Evolutionary conservation across 805 yeast species (phyloP).

Genomic region (Metschnikowia similis): DNA sequence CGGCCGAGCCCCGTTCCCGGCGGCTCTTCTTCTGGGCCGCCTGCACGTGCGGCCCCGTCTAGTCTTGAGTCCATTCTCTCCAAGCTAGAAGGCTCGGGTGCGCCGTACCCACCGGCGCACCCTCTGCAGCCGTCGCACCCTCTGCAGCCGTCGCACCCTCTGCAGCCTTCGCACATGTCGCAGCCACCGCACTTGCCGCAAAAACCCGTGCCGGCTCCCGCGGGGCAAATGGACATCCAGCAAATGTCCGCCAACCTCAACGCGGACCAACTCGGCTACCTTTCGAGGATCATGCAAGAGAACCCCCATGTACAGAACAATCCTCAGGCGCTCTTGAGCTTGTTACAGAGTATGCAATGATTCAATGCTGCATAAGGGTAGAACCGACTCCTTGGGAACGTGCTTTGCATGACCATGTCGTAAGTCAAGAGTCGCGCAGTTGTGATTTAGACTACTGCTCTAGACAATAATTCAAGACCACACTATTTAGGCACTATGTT

Average conservation of each 20-base stretch:
- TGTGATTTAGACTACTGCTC: no score
- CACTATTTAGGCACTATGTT: no score
- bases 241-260: constrained; percentile 9
- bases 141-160: no score
- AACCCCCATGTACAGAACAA: constrained; percentile 17
- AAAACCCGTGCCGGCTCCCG: not conserved
- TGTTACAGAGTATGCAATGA: constrained; percentile 14
- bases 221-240: not conserved
- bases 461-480: no score
- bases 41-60: not conserved
- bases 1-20: not conserved
- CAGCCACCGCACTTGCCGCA: not conserved
- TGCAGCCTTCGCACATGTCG: no score
- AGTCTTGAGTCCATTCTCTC: constrained; percentile 24
- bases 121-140: no score
- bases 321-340: constrained; percentile 15
- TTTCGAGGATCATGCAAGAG: constrained; percentile 15
- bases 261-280: constrained; percentile 13
- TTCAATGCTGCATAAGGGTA: no score
- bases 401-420: no score
- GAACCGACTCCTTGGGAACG: no score
- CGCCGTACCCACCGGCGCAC: not conserved
- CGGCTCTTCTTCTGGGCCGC: not conserved
- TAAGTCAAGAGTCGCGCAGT: no score
- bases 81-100: constrained; percentile 18